These are phyloP conservation scores for Meredithiella fracta DNA, from an alignment of 2,329 filamentous ascomycete species.

Conservation along the genomic window DNA sequence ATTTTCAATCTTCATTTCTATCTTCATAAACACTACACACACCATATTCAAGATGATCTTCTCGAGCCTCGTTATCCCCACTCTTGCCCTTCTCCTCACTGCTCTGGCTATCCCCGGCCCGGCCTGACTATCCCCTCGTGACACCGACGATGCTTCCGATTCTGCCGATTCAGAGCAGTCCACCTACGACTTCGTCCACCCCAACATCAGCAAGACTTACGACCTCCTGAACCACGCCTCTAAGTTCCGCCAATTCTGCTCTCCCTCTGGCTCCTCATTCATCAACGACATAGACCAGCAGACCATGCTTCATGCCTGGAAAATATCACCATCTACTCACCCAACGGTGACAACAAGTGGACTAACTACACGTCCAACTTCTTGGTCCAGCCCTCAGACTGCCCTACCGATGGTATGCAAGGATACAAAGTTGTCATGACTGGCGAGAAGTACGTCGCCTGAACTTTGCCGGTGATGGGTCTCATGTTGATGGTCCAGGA, in stretches of 20 bases:
- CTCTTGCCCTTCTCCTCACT: slow-evolving; percentile 16
- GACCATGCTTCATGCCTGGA: slow-evolving; percentile 19
- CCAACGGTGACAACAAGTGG: slow-evolving; percentile 7
- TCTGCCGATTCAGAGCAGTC: neutral
- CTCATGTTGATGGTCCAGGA: slow-evolving; percentile 7
- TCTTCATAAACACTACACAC: neutral
- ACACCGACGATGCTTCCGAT: slow-evolving; percentile 10
- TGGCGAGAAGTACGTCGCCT: slow-evolving; percentile 8
- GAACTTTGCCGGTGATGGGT: slow-evolving; percentile 4
- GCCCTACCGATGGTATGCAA: slow-evolving; percentile 1
- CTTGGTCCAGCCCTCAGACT: neutral
- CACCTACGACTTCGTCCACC: neutral
- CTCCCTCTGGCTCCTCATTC: slow-evolving; percentile 5
- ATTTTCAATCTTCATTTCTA: neutral
- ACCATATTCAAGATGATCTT: slow-evolving; percentile 16
- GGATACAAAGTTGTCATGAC: slow-evolving; percentile 13
- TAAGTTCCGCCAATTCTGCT: slow-evolving; percentile 8
- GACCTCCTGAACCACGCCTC: slow-evolving; percentile 3
- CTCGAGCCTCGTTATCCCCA: slow-evolving; percentile 16
- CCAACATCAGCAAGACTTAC: slow-evolving; percentile 13
- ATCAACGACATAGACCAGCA: slow-evolving; percentile 18
- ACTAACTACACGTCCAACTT: slow-evolving; percentile 12
- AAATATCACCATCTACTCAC: slow-evolving; percentile 10
- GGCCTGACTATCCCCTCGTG: slow-evolving; percentile 17
- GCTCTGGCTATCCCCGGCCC: slow-evolving; percentile 15